Evolutionary conservation across 805 yeast genomes (phyloP), one percentile per base, ranked within the genome.

Genomic region (Candida argentea): DNA sequence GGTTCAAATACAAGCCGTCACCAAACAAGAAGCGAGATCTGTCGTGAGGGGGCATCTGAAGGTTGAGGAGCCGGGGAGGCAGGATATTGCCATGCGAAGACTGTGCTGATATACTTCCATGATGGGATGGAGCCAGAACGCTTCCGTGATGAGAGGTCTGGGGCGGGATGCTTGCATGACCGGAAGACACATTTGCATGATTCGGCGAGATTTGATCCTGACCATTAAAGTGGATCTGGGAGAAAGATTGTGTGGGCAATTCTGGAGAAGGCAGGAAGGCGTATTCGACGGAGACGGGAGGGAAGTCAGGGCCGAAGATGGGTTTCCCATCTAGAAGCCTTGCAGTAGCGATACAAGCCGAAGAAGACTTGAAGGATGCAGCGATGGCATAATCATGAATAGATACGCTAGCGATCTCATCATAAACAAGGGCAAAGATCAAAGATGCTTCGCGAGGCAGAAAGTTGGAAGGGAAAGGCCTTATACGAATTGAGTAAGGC

Each of bases 11-110:
- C 7, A 24, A 7, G 10, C 20, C 20, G 44, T 77, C 85, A 38
- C 76, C 68, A 45, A 78, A 78, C 21, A 78, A 59, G 42, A 78
- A 76, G 39, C 84, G 62, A n/a, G 82, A 74, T 39, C 82, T 56
- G 44, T 73, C 78, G n/a, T n/a, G n/a, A n/a, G n/a, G n/a, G n/a
- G n/a, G n/a, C n/a, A n/a, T n/a, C n/a, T n/a, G n/a, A n/a, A n/a
- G n/a, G n/a, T n/a, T n/a, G n/a, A n/a, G n/a, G n/a, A n/a, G n/a
- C n/a, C n/a, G n/a, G n/a, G n/a, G n/a, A n/a, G n/a, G n/a, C n/a
- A n/a, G n/a, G n/a, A n/a, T n/a, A 31, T 63, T 58, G 20, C 73
- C 72, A 26, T 70, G 48, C 11, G 75, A 64, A 28, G 74, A 72
- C 42, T 79, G 61, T 44, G 70, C 70, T 33, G 51, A 61, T 34